These are phyloP conservation scores for Fusarium scirpi DNA, from an alignment of 2,329 filamentous ascomycete genomes.

Conservation along the genomic window DNA sequence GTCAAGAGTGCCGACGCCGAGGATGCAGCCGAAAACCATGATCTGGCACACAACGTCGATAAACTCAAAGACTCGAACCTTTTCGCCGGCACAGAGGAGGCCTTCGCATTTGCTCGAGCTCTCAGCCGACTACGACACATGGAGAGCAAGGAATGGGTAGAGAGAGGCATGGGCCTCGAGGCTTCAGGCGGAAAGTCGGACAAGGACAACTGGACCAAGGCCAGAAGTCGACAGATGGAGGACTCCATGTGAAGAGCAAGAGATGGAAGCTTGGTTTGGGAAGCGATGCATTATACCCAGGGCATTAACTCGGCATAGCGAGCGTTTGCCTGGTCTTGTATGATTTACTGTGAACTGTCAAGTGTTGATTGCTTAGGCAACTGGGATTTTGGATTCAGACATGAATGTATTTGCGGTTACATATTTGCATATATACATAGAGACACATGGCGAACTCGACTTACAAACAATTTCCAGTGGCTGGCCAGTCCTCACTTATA, in stretches of 20 bases:
- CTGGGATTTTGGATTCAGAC: conserved; percentile 16
- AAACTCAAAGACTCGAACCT: conserved; percentile 87
- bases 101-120: conserved; percentile 94
- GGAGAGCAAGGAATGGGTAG: conserved; percentile 95
- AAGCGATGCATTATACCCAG: conserved; percentile 47
- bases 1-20: conserved; percentile 59
- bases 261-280: conserved; percentile 14
- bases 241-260: conserved; percentile 67
- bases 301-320: conserved; percentile 45
- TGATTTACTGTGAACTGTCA: conserved; percentile 33
- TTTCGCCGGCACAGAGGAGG: conserved; percentile 94
- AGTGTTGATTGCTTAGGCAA: conserved; percentile 29
- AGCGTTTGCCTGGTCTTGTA: conserved; percentile 47
- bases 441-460: not conserved
- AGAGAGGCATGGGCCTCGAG: conserved; percentile 79
- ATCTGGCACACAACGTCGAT: conserved; percentile 85
- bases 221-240: conserved; percentile 75
- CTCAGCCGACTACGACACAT: conserved; percentile 88
- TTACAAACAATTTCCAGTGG: not conserved
- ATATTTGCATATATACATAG: conserved; percentile 10
- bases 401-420: conserved; percentile 16
- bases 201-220: conserved; percentile 73
- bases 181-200: conserved; percentile 73
- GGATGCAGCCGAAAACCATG: conserved; percentile 80
- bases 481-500: not conserved